Base-by-base conservation (phyloP, 768 basidiomycete genomes). In the Kwoniella sp. region DNA sequence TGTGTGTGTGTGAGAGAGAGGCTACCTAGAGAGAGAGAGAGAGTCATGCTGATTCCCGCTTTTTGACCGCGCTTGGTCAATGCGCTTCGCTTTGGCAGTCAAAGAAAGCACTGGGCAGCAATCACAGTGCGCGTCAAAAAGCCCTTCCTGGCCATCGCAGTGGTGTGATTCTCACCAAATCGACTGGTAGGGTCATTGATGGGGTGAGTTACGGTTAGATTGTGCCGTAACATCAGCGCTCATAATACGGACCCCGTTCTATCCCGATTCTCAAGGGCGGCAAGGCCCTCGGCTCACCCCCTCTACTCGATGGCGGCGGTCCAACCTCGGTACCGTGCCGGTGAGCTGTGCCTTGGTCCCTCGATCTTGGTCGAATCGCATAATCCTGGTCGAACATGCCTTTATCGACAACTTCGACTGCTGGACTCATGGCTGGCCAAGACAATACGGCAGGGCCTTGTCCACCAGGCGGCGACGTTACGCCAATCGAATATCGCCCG, bases 321-420 rank as follows among this genome's bases (percentile, higher is more conserved):
- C 41, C 41, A 3, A 45, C 41, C 20, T 45, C 41, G 41, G 41
- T 17, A 9, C 11, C 41, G 11, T 11, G 11, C 3, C 41, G 41
- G 41, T 8, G 20, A 45, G 41, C 41, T 17, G 4, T 20, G 17
- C 20, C 20, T 7, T 11, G 41, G 20, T 45, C 41, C 4, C 41
- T 20, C 28, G 29, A 55, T 55, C 30, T 9, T 29, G 38, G 38
- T 20, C 61, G 28, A 30, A 67, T 62, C 22, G 60, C 61, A 55
- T 67, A 67, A 29, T 58, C 60, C 23, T 48, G 41, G n/a, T 67
- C 55, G 55, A 67, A 67, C 31, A 67, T 58, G 7, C 55, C 58
- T 25, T 13, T 47, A 13, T 31, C 55, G 20, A 25, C 45, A 4
- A 56, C 54, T 22, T 61, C 58, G 5, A 48, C 25, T 22, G 48